Conservation (phyloP, 352 stramenopile species). For the Aphanomyces invadans region DNA sequence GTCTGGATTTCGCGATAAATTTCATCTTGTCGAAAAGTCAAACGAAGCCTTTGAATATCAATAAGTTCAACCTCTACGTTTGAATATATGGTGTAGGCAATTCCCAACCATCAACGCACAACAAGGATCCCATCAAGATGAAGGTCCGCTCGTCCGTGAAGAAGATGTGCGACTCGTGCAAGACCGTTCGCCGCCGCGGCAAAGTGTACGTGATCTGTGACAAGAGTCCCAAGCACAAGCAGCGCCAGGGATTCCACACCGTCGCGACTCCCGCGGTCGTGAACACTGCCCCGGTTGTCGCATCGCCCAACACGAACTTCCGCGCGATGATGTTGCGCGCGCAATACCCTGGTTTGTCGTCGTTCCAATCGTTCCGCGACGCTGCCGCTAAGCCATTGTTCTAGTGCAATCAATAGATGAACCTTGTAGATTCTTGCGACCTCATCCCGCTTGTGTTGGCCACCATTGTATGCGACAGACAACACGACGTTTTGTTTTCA, state of each 20-base stretch:
- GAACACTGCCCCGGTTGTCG: slow-evolving; percentile 25
- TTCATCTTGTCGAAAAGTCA: too few relatives aligned
- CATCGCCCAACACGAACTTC: slow-evolving; percentile 89
- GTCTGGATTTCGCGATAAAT: too few relatives aligned
- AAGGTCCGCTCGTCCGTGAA: slow-evolving; percentile 88
- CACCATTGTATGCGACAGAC: too few relatives aligned
- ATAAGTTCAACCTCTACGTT: neutral
- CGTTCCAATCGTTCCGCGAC: slow-evolving; percentile 74
- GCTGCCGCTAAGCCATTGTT: slow-evolving; percentile 28
- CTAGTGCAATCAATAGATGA: slow-evolving; percentile 18
- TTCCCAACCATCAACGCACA: neutral
- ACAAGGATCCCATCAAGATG: slow-evolving; percentile 42
- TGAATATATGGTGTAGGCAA: neutral
- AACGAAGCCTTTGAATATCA: too few relatives aligned
- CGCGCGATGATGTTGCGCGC: slow-evolving; percentile 89
- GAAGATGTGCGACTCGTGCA: slow-evolving; percentile 88
- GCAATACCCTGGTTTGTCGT: slow-evolving; percentile 82
- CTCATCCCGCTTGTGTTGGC: neutral
- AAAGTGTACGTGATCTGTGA: slow-evolving; percentile 90
- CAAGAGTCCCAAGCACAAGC: slow-evolving; percentile 89
- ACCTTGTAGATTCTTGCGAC: neutral
- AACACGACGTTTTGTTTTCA: too few relatives aligned
- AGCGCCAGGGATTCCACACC: slow-evolving; percentile 89
- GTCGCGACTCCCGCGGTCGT: slow-evolving; percentile 34
- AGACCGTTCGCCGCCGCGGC: slow-evolving; percentile 76